Conservation (phyloP, 2,329 filamentous ascomycete species). For the Pyrenochaeta sp. region DNA sequence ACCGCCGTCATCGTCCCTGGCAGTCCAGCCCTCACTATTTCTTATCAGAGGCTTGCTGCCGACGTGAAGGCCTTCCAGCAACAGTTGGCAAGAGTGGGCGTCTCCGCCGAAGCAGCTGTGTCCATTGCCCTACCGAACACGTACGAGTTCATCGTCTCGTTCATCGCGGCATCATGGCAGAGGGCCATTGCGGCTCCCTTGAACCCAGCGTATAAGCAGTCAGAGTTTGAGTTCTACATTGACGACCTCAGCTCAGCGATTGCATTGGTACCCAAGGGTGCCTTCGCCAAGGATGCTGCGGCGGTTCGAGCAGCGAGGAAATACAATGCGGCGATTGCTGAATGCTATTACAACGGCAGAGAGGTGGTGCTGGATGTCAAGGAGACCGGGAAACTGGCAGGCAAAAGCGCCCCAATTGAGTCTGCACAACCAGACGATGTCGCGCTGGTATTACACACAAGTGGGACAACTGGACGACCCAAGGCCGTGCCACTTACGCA, state of each 20-base stretch:
- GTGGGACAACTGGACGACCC: slow-evolving; percentile 83
- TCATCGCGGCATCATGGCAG: slow-evolving; percentile 86
- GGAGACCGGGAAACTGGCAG: slow-evolving; percentile 72
- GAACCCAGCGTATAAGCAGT: slow-evolving; percentile 88
- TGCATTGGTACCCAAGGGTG: slow-evolving; percentile 77
- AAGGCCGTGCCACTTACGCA: slow-evolving; percentile 85
- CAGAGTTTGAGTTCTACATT: slow-evolving; percentile 92
- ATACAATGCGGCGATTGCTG: slow-evolving; percentile 84
- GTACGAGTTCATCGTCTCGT: slow-evolving; percentile 87
- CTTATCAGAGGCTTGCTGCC: slow-evolving; percentile 71
- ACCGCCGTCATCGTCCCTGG: slow-evolving; percentile 78
- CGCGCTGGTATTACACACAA: slow-evolving; percentile 83
- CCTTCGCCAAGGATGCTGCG: slow-evolving; percentile 71
- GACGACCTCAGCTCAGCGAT: slow-evolving; percentile 83
- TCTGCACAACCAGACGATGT: slow-evolving; percentile 77
- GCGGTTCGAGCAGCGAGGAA: slow-evolving; percentile 80
- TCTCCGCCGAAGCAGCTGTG: slow-evolving; percentile 73
- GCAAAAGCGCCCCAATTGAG: slow-evolving; percentile 59
- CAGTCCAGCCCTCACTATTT: slow-evolving; percentile 71
- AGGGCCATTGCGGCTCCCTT: slow-evolving; percentile 84
- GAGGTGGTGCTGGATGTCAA: slow-evolving; percentile 82
- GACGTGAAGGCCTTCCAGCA: slow-evolving; percentile 77
- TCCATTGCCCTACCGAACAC: slow-evolving; percentile 86
- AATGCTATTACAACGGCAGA: slow-evolving; percentile 79
- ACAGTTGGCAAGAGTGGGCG: slow-evolving; percentile 78